Conservation (phyloP, 805 yeast species). For the Kodamaea hsintzibuensis region DNA sequence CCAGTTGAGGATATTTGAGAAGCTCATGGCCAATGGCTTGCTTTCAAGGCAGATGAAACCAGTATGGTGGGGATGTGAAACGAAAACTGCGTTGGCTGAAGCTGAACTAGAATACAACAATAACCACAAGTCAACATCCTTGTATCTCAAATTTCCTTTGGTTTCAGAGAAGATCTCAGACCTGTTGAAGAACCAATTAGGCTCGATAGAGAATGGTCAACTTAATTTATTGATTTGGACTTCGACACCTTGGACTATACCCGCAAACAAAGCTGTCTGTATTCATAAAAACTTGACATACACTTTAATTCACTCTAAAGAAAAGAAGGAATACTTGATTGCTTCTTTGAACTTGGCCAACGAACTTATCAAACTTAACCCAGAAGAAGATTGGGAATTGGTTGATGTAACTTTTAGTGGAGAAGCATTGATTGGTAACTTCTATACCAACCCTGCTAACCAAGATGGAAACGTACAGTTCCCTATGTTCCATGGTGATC, state of each 20-base stretch:
- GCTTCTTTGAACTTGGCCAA: constrained; percentile 56
- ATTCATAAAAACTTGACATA: constrained; percentile 61
- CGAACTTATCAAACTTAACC: constrained; percentile 32
- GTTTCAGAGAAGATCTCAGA: constrained; percentile 21
- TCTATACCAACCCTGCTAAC: constrained; percentile 60
- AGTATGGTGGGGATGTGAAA: constrained; percentile 96
- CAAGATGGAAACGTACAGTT: constrained; percentile 25
- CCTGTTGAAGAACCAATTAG: constrained; percentile 1
- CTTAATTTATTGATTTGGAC: constrained; percentile 78
- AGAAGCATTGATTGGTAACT: constrained; percentile 23
- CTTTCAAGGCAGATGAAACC: constrained; percentile 88
- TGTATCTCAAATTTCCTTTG: constrained; percentile 64
- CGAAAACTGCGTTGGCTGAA: constrained; percentile 92
- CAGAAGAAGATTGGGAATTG: constrained; percentile 2
- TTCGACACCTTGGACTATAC: constrained; percentile 97
- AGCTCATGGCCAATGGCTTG: constrained; percentile 62
- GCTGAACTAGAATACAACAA: constrained; percentile 90
- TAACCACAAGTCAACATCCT: constrained; percentile 66
- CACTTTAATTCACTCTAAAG: constrained; percentile 39
- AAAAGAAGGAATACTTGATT: constrained; percentile 46
- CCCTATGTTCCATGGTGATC: constrained; percentile 76
- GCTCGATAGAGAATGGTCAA: constrained; percentile 1
- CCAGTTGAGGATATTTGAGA: constrained; percentile 70
- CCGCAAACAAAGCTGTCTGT: constrained; percentile 83
- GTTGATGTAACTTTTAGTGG: constrained; percentile 21